A percentile compares a stretch with the other conserved stretches of the same genome.
Conservation (phyloP, 176 grass and related monocot species). For the Aechmea fasciata region DNA sequence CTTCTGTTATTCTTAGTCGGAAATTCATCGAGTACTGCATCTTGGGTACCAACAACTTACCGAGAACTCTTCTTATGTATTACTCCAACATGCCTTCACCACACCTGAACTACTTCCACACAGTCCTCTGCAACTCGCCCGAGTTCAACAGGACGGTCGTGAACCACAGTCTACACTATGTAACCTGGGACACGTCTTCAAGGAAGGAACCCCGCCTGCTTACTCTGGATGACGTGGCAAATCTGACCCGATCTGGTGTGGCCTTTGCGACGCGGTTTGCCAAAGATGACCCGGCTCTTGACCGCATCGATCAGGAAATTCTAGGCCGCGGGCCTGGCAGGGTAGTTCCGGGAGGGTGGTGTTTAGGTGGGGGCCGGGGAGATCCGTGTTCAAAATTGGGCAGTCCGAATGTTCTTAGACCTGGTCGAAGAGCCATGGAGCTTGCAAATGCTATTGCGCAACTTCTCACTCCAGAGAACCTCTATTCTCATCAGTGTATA, state of each 20-base stretch:
- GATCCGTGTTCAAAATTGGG: constrained; percentile 62
- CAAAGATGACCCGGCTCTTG: constrained; percentile 52
- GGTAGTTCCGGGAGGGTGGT: constrained; percentile 74
- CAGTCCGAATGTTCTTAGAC: constrained; percentile 66
- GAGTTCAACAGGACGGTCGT: constrained; percentile 69
- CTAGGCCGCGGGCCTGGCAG: constrained; percentile 27
- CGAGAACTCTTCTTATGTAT: constrained; percentile 88
- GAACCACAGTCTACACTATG: constrained; percentile 71
- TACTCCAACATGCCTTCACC: constrained; percentile 65
- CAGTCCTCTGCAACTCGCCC: constrained; percentile 76
- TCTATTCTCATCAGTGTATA: constrained; percentile 67
- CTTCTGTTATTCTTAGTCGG: constrained; percentile 75
- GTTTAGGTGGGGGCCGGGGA: constrained; percentile 47
- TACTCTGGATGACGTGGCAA: constrained; percentile 38
- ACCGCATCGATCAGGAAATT: constrained; percentile 57
- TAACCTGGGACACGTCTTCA: constrained; percentile 17
- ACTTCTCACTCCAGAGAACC: constrained; percentile 34
- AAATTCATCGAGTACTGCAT: constrained; percentile 78
- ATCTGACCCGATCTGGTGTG: constrained; percentile 47
- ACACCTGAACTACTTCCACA: constrained; percentile 83
- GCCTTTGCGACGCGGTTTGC: constrained; percentile 52
- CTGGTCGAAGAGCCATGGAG: constrained; percentile 46
- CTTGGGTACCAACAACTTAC: constrained; percentile 60
- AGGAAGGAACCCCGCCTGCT: constrained; percentile 43
- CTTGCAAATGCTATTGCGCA: constrained; percentile 50